Evolutionary conservation across 768 basidiomycete species (phyloP).

Genomic region (Multifurca ochricompacta): DNA sequence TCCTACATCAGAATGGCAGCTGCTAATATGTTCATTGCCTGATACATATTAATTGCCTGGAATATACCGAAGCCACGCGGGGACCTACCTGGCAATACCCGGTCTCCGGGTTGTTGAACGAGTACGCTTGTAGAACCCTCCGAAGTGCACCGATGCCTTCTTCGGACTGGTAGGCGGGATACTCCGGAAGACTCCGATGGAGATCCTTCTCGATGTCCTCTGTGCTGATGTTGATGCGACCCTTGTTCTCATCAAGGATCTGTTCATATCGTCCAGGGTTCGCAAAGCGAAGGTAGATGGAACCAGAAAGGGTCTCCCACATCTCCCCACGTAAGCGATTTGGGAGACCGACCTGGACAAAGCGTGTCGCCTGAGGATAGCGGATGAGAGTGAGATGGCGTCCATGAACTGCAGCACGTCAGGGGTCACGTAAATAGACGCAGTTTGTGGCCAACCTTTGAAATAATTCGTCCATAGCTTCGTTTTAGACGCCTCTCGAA

Average conservation of each 20-base stretch:
- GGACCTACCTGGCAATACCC: conserved; percentile 83
- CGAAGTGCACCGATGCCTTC: conserved; percentile 80
- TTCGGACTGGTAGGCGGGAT: conserved; percentile 88
- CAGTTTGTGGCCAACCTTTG: conserved; percentile 40
- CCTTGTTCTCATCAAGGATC: conserved; percentile 69
- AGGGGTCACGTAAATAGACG: background rate
- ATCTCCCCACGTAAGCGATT: conserved; percentile 92
- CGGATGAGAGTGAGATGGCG: conserved; percentile 91
- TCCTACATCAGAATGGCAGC: conserved; percentile 89
- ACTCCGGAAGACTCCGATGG: conserved; percentile 92
- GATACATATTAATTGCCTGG: conserved; percentile 3
- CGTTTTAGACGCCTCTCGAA: conserved; percentile 88
- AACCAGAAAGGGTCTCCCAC: conserved; percentile 97
- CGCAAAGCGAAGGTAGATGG: conserved; percentile 80
- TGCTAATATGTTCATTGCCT: conserved; percentile 97
- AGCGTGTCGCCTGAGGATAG: conserved; percentile 94
- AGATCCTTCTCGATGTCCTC: conserved; percentile 99
- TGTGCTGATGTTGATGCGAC: conserved; percentile 76
- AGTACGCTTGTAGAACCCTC: conserved; percentile 90
- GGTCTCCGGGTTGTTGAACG: conserved; percentile 87
- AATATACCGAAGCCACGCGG: background rate
- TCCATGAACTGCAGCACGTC: conserved; percentile 62
- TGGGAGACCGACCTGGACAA: conserved; percentile 94
- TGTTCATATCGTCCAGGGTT: conserved; percentile 77
- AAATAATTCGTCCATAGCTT: conserved; percentile 93